phyloP scores from a whole-genome alignment of 805 yeast species.

The Candida germanica region DNA sequence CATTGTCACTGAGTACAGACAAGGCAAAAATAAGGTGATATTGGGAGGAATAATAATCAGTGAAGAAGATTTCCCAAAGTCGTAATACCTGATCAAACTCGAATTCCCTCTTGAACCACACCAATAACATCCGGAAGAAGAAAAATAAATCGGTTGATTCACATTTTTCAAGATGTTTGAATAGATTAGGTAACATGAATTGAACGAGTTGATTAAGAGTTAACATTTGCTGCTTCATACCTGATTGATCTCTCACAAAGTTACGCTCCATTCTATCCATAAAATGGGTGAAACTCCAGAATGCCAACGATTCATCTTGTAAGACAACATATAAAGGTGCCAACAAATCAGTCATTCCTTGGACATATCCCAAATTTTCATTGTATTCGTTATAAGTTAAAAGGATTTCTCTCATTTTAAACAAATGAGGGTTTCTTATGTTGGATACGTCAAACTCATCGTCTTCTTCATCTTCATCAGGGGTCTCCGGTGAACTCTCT shows the following conservation, averaged over 20 bases:
- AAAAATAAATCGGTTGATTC: conserved; percentile 89
- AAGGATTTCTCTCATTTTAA: conserved; percentile 69
- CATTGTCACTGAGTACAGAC: conserved; percentile 85
- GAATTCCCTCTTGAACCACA: conserved; percentile 93
- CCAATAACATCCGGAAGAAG: conserved; percentile 90
- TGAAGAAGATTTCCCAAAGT: conserved; percentile 93
- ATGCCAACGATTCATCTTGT: conserved; percentile 74
- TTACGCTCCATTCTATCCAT: conserved; percentile 97
- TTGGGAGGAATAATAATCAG: conserved; percentile 82
- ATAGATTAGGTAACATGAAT: conserved; percentile 82
- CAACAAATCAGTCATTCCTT: conserved; percentile 94
- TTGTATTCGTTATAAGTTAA: conserved; percentile 85
- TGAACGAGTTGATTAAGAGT: conserved; percentile 83
- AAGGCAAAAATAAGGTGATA: conserved; percentile 84
- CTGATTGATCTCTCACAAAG: conserved; percentile 86
- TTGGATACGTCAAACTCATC: conserved; percentile 58
- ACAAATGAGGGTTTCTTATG: conserved; percentile 73
- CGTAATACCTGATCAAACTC: conserved; percentile 69
- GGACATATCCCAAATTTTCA: conserved; percentile 86
- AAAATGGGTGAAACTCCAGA: conserved; percentile 83
- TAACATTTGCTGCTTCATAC: conserved; percentile 86
- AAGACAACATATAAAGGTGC: conserved; percentile 72
- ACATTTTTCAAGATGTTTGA: conserved; percentile 78
- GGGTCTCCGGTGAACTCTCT: conserved; percentile 32
- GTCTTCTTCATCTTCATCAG: conserved; percentile 33